Evolutionary conservation across 1,139 yeast species (phyloP), one percentile per base, ranked within the genome.

Genomic region (Lodderomyces orthopsilosis): DNA sequence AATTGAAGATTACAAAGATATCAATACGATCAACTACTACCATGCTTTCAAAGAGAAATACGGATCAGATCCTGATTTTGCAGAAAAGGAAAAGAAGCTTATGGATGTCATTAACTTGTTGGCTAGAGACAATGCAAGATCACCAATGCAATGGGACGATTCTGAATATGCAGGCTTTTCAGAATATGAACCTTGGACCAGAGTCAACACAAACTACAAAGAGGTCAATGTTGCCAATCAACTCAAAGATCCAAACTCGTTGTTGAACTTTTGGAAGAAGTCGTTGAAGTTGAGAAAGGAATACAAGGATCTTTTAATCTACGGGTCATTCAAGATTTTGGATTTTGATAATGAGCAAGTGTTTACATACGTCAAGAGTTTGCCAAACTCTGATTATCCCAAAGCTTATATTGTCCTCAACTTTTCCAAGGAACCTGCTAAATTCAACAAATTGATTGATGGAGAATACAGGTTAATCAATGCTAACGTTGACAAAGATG

Each of bases 131-230:
- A 69, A 80, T 51, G 74, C 82, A 6, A 68, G 85, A 57, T 68
- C 81, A 6, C 85, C 85, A 26, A 75, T 79, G 50, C 84, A 77
- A 55, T 79, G 85, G 85, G 74, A 71, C 47, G 56, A 56, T 39
- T 54, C 67, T 2, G 63, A 55, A 10, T 54, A 68, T 49, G 81
- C 66, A 27, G 84, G 85, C 0, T 79, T 79, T 57, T 59, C 81
- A 12, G 59, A 68, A 2, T 74, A 63, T 24, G 61, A 61, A 47
- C 83, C 85, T 21, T 80, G 85, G 85, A 77, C 74, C 59, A 63
- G 70, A 47, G 74, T 75, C 48, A 75, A 75, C 51, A 79, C 75
- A 44, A 72, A 74, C 52, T 78, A 74, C 59, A 62, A 59, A 47
- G 71, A 69, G 37, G 65, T 76, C 53, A 79, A 80, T 51, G 83